Evolutionary conservation across 1,284 basidiomycete species (phyloP), one percentile per base, ranked within the genome.

Genomic region (Lignosus rhinocerotis): DNA sequence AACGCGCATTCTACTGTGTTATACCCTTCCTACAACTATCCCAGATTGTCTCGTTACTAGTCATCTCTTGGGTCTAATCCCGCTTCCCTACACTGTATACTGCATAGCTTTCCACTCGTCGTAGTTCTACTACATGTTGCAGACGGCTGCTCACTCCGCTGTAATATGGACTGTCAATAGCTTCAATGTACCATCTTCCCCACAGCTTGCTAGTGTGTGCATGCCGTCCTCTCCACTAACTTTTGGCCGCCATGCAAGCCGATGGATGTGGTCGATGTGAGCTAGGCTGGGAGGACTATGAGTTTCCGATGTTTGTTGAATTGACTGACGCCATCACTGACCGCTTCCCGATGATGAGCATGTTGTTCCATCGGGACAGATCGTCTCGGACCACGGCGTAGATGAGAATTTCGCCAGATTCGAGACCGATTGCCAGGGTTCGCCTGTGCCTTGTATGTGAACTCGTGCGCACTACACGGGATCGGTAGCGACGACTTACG

Each of bases 171-270:
- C 79, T 71, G 75, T 77, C 74, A 84, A 75, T 79, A 92, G 79
- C 75, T 82, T 88, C 77, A 91, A 75, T 78, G 87, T 87, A 78
- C 89, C 86, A 79, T 93, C 90, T 78, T 92, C 90, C 73, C 89
- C 88, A 65, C 83, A 85, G 53, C 79, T 80, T 25, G 83, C 84
- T 30, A 85, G 74, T 56, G 76, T 70, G 61, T 67, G 69, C 52
- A 59, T 53, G 42, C 53, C 47, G 41, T 50, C 53, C 48, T 58
- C 47, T 34, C 52, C 59, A 14, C 17, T 12, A 10, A 17, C 25
- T 12, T 43, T 59, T 54, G 85, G 83, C 51, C 85, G 78, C 90
- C 90, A 93, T 25, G 81, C 77, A 61, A 93, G 72, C 60, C 80
- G 81, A 66, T 91, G 80, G 44, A 93, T 80, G 56, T 90, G 89